phyloP scores from a whole-genome alignment of 805 yeast genomes.

The Candida nemodendra region DNA sequence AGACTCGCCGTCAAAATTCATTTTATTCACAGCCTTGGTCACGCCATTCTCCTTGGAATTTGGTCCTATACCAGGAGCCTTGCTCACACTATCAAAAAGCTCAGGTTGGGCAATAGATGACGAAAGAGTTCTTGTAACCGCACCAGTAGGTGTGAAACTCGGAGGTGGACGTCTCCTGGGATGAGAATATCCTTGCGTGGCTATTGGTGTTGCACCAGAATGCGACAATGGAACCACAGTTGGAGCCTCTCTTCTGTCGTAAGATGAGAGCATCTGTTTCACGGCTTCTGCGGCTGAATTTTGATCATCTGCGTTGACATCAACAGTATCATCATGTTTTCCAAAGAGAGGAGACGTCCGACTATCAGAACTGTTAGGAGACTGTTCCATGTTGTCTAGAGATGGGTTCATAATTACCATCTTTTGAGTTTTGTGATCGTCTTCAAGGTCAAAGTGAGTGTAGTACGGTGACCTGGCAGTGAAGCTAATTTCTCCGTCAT shows the following conservation, averaged over 20 bases:
- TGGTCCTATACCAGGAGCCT: conserved; percentile 2
- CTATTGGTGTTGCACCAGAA: conserved; percentile 24
- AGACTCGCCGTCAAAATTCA: not conserved
- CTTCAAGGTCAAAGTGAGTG: conserved; percentile 26
- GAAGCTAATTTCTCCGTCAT: conserved; percentile 31
- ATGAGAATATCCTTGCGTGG: conserved; percentile 6
- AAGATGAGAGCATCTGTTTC: conserved; percentile 14
- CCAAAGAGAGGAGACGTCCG: conserved; percentile 5
- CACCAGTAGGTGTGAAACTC: conserved; percentile 35
- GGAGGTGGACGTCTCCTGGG: conserved; percentile 39
- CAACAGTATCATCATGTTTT: not conserved
- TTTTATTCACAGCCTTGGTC: not conserved
- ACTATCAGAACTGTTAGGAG: conserved; percentile 4
- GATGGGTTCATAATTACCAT: conserved; percentile 28
- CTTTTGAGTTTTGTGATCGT: conserved; percentile 12
- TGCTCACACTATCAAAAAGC: conserved; percentile 21
- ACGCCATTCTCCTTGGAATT: not conserved
- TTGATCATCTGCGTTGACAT: conserved; percentile 5
- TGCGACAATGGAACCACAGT: conserved; percentile 32
- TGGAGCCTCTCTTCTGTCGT: conserved; percentile 41
- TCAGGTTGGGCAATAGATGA: conserved; percentile 33
- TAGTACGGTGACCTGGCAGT: conserved; percentile 35
- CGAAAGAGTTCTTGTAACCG: conserved; percentile 39
- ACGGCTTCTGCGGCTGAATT: conserved; percentile 8
- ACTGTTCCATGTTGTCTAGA: conserved; percentile 4